Percentiles rank a stretch among this genome's conserved stretches.
phyloP scores from a whole-genome alignment of 108 stramenopile species.

The Mediolabrus comicus region DNA sequence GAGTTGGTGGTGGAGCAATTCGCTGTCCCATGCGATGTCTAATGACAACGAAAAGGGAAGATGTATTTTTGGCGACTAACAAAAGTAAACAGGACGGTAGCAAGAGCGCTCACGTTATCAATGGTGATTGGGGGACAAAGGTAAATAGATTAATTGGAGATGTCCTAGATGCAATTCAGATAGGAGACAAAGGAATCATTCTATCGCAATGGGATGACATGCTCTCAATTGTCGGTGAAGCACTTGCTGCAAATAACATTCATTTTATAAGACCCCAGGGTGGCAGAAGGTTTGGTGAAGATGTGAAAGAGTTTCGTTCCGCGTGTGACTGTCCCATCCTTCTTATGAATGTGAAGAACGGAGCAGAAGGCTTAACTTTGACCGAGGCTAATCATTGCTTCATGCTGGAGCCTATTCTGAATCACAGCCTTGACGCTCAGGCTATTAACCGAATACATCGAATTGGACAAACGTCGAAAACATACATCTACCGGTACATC shows the following conservation, averaged over 20 bases:
- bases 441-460: conserved; percentile 66
- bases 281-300: conserved; percentile 35
- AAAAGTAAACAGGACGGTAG: conserved; percentile 55
- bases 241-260: conserved; percentile 50
- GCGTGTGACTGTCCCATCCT: conserved; percentile 47
- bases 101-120: conserved; percentile 28
- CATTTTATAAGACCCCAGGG: conserved; percentile 45
- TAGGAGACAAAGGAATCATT: conserved; percentile 73
- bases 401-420: conserved; percentile 85
- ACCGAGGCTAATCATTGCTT: conserved; percentile 85
- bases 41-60: conserved; percentile 36
- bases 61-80: conserved; percentile 54
- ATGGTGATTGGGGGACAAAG: conserved; percentile 85
- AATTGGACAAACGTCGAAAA: conserved; percentile 75
- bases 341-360: conserved; percentile 76
- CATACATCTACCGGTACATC: conserved; percentile 77
- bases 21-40: conserved; percentile 57
- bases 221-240: conserved; percentile 76
- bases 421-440: conserved; percentile 66
- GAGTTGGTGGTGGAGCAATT: conserved; percentile 19
- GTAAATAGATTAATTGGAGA: conserved; percentile 58
- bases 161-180: conserved; percentile 40
- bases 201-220: conserved; percentile 87
- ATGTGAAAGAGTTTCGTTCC: conserved; percentile 34
- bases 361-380: conserved; percentile 81